Conservation (phyloP, 352 stramenopile species). For the Lagenidium sp. region DNA sequence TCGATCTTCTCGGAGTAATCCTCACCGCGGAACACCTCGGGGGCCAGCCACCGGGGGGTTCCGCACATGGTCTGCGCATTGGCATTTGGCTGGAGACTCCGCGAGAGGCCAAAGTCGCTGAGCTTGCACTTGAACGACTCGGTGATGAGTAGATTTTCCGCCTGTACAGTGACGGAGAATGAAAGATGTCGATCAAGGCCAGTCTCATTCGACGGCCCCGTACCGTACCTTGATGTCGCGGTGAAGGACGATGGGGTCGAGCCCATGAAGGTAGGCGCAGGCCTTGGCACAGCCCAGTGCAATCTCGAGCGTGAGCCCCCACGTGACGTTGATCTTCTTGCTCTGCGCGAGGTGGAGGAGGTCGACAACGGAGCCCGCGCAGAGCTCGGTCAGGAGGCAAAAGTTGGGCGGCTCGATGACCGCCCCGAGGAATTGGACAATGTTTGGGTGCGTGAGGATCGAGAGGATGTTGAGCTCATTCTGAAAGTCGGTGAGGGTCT, state of each 20-base stretch:
- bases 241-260: constrained; percentile 53
- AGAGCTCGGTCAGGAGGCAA: constrained; percentile 68
- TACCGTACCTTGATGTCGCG: constrained; percentile 55
- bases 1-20: constrained; percentile 84
- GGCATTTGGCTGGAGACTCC: constrained; percentile 51
- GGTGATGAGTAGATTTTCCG: constrained; percentile 65
- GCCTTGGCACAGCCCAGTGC: constrained; percentile 55
- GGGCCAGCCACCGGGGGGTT: constrained; percentile 67
- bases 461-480: constrained; percentile 82
- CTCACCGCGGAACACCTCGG: constrained; percentile 76
- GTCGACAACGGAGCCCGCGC: constrained; percentile 52
- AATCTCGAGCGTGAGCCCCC: constrained; percentile 62
- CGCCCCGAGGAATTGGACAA: constrained; percentile 74
- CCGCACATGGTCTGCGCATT: constrained; percentile 73
- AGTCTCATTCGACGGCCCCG: no score
- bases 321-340: constrained; percentile 63
- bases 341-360: constrained; percentile 59
- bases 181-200: no score
- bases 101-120: constrained; percentile 67
- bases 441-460: constrained; percentile 65
- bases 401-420: constrained; percentile 61
- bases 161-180: no score
- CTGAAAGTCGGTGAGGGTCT: constrained; percentile 61
- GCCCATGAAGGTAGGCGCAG: constrained; percentile 52
- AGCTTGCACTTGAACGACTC: constrained; percentile 65